These are phyloP conservation scores for Citrullus mucosospermus DNA, from an alignment of 306 rosid genomes.

Conservation along the genomic window DNA sequence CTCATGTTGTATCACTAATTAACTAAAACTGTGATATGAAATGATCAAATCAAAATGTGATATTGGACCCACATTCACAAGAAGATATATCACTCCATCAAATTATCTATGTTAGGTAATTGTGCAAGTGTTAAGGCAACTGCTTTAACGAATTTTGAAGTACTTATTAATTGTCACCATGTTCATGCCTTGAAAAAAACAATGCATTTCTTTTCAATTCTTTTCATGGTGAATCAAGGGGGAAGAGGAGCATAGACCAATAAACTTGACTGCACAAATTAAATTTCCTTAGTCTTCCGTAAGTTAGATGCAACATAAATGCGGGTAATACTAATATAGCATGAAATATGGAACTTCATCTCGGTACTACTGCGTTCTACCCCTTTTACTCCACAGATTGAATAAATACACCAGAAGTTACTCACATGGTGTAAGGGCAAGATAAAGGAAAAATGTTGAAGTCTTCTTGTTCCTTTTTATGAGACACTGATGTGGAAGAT, in stretches of 20 bases:
- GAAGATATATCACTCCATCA: neutral
- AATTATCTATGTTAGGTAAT: neutral
- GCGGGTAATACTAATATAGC: neutral
- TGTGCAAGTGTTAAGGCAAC: neutral
- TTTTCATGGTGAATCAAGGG: neutral
- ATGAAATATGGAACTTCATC: neutral
- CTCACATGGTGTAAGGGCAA: slow-evolving; percentile 79
- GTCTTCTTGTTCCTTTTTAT: slow-evolving; percentile 85
- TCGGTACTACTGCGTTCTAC: neutral
- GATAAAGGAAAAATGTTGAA: slow-evolving; percentile 67
- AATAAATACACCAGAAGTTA: slow-evolving; percentile 17
- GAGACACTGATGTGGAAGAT: slow-evolving; percentile 66
- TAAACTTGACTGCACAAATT: neutral
- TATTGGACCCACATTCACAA: neutral
- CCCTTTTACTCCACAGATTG: neutral
- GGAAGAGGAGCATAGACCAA: neutral
- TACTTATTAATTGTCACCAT: neutral
- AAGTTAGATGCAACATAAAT: neutral
- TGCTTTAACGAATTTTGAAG: neutral
- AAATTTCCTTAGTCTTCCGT: neutral
- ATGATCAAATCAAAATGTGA: neutral
- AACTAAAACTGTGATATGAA: neutral
- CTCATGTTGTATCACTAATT: neutral
- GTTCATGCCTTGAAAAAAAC: neutral
- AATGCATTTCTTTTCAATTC: neutral